Base-by-base conservation (phyloP, 441 rosid genomes). In the Rhodomyrtus psidioides region DNA sequence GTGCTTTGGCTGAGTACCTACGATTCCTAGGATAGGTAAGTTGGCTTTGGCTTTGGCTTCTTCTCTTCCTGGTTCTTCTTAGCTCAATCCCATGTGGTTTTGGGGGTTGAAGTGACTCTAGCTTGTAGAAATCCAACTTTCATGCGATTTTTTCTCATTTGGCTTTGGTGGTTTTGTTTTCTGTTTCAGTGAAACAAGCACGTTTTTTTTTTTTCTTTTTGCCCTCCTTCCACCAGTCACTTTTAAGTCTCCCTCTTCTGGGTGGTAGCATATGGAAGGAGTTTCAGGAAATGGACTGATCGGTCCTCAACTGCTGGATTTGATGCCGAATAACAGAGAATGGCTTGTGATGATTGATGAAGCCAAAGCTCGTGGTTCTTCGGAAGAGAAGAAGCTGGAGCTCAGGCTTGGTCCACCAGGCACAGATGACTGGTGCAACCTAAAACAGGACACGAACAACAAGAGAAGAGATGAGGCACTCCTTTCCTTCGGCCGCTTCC, bases 311-410 rank as follows among this genome's bases (percentile, higher is more conserved):
- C 90, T 94, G 27, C 91, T 93, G 60, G 87, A 92, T 88, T 89
- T 94, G 92, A 94, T 92, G 39, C 83, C 91, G 16, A 90, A 90
- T 84, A 90, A 86, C 85, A 90, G 92, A 85, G 91, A 91, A 26
- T 92, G 90, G 84, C 65, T 87, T 46, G 87, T 84, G 81, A 86
- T 84, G 83, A 88, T 84, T 81, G 62, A 82, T 34, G 88, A 0
- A 54, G 58, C 39, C 58, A 54, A 70, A 39, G 79, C 79, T 70
- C 79, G n/a, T 70, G 79, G 79, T 39, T 39, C 79, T 34, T 19
- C 79, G 21, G 79, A 70, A 39, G 79, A 70, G 79, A 70, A 70
- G 10, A 70, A 70, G 49, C 79, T 70, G 49, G 79, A 70, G 79
- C 79, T 70, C 79, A 70, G 79, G 51, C 49, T 70, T 0, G 79